A percentile compares a stretch with the other conserved stretches of the same genome.
Conservation (phyloP, 768 basidiomycete genomes). For the Rhodotorula sphaerocarpa region DNA sequence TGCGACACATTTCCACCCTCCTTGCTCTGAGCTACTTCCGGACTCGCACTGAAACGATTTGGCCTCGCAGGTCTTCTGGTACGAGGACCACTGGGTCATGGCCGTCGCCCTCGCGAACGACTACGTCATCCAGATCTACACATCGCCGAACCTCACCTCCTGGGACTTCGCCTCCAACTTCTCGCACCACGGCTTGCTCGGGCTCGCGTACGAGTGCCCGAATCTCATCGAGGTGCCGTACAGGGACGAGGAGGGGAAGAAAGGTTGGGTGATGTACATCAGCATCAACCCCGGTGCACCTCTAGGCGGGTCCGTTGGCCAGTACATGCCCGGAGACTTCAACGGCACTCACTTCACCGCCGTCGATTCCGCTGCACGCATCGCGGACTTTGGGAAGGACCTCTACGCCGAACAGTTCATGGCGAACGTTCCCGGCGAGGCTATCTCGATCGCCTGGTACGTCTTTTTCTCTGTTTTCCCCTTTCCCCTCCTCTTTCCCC, state of each 20-base stretch:
- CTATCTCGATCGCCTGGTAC: not conserved
- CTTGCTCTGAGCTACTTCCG: too few species aligned
- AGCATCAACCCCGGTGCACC: slow-evolving; percentile 8
- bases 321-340: slow-evolving; percentile 38
- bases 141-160: slow-evolving; percentile 36
- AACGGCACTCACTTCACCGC: slow-evolving; percentile 38
- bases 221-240: not conserved
- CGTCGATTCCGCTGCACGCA: slow-evolving; percentile 24
- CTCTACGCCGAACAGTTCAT: slow-evolving; percentile 41
- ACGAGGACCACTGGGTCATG: slow-evolving; percentile 40
- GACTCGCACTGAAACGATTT: too few species aligned
- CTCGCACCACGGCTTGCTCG: slow-evolving; percentile 29
- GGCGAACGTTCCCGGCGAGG: not conserved
- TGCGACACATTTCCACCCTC: too few species aligned
- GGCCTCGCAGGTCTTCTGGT: too few species aligned
- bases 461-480: not conserved
- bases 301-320: slow-evolving; percentile 35
- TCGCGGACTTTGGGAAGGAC: slow-evolving; percentile 39
- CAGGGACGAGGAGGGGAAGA: not conserved
- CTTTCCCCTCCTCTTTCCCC: too few species aligned
- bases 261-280: not conserved
- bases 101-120: slow-evolving; percentile 36
- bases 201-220: slow-evolving; percentile 31
- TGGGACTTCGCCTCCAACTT: slow-evolving; percentile 37
- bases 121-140: slow-evolving; percentile 38